phyloP scores from a whole-genome alignment of 805 yeast species.

The Scheffersomyces lignosus region DNA sequence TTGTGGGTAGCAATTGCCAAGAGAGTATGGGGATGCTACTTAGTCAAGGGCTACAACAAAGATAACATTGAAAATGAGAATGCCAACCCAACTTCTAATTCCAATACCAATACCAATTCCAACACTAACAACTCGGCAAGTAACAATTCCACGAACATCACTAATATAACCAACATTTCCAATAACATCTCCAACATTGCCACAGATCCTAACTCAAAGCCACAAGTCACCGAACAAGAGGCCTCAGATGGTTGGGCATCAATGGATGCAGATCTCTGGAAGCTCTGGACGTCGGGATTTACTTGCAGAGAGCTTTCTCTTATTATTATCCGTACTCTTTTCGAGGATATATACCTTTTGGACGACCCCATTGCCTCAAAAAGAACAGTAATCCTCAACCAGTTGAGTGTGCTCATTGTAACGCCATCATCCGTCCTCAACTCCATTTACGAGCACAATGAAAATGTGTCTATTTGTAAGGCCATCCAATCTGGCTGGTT shows the following conservation, averaged over 20 bases:
- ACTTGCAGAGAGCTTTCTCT: conserved; percentile 75
- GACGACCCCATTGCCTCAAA: conserved; percentile 90
- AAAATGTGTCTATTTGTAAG: conserved; percentile 62
- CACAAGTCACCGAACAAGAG: conserved; percentile 46
- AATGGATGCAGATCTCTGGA: conserved; percentile 78
- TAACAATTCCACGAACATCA: conserved; percentile 1
- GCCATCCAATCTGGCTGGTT: conserved; percentile 86
- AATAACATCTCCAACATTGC: neutral
- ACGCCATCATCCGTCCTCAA: conserved; percentile 68
- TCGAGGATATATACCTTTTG: conserved; percentile 88
- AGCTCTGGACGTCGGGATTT: conserved; percentile 67
- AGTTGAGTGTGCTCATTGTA: conserved; percentile 80
- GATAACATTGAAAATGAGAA: conserved; percentile 2
- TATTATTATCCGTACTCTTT: conserved; percentile 77
- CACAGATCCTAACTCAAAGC: conserved; percentile 5
- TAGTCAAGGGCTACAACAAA: conserved; percentile 33
- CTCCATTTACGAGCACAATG: conserved; percentile 63
- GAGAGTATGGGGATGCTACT: conserved; percentile 81
- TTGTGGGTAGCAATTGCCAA: conserved; percentile 92
- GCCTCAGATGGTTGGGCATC: conserved; percentile 72
- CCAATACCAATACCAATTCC: conserved; percentile 7
- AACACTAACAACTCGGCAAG: conserved; percentile 10
- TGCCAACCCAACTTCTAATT: conserved; percentile 5
- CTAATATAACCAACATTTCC: neutral
- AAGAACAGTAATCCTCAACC: conserved; percentile 72